Conservation (phyloP, 108 stramenopile species). For the Conticribra weissflogii region DNA sequence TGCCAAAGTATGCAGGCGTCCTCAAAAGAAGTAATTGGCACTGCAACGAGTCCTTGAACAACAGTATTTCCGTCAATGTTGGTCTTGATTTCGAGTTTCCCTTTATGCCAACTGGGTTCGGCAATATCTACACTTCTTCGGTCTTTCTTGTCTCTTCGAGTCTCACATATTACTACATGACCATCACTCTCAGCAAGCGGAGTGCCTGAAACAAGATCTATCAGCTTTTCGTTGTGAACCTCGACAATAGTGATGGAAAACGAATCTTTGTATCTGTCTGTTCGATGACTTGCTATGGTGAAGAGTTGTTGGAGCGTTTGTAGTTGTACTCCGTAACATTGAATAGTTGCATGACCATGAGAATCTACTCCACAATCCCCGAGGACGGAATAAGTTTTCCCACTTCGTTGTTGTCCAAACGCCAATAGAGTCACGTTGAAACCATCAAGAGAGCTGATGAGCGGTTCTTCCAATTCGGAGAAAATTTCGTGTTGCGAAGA, state of each 20-base stretch:
- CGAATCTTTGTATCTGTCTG: slow-evolving; percentile 70
- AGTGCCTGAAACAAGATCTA: slow-evolving; percentile 75
- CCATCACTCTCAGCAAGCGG: slow-evolving; percentile 65
- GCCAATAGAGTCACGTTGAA: slow-evolving; percentile 95
- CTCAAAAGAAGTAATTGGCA: slow-evolving; percentile 63
- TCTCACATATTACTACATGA: slow-evolving; percentile 45
- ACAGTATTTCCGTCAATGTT: slow-evolving; percentile 87
- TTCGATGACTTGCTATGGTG: slow-evolving; percentile 63
- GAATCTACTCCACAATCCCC: slow-evolving; percentile 49
- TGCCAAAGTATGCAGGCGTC: slow-evolving; percentile 66
- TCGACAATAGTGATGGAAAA: slow-evolving; percentile 76
- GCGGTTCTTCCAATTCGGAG: slow-evolving; percentile 86
- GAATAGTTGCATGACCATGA: slow-evolving; percentile 22
- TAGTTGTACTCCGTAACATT: slow-evolving; percentile 69
- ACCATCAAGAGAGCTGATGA: slow-evolving; percentile 92
- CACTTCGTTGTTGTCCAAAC: slow-evolving; percentile 91
- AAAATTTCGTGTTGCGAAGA: slow-evolving; percentile 85
- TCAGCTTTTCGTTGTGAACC: slow-evolving; percentile 77
- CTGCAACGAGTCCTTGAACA: slow-evolving; percentile 74
- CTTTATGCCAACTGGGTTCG: slow-evolving; percentile 30
- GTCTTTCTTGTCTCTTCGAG: slow-evolving; percentile 21
- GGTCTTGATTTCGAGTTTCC: slow-evolving; percentile 82
- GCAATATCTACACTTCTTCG: slow-evolving; percentile 24
- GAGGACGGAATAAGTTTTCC: slow-evolving; percentile 95
- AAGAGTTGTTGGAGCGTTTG: slow-evolving; percentile 70